These are phyloP conservation scores for Suillus fuscotomentosus DNA, from an alignment of 768 basidiomycete genomes.

Conservation along the genomic window DNA sequence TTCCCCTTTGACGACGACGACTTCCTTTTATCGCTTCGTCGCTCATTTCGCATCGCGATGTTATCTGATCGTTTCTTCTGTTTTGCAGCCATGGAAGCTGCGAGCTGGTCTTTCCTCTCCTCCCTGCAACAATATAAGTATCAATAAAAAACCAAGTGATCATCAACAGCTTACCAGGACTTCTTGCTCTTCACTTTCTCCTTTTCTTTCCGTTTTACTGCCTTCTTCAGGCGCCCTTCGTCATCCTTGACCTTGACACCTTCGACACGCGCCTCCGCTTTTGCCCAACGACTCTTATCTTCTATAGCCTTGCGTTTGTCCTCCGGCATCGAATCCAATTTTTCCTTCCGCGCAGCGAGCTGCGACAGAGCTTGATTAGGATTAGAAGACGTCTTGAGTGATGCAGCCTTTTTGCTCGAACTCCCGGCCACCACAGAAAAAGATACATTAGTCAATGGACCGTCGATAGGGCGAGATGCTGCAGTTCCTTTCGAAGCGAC, in stretches of 20 bases:
- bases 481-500: constrained; percentile 15
- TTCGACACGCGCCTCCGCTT: constrained; percentile 83
- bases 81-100: constrained; percentile 37
- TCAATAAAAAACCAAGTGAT: background rate
- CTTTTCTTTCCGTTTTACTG: constrained; percentile 90
- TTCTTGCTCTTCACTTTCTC: constrained; percentile 82
- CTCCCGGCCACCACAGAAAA: constrained; percentile 65
- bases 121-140: constrained; percentile 51
- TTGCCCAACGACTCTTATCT: constrained; percentile 77
- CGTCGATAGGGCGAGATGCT: constrained; percentile 27
- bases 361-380: constrained; percentile 63
- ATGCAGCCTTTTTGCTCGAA: constrained; percentile 45
- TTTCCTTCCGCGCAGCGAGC: constrained; percentile 73
- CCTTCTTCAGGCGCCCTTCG: constrained; percentile 84
- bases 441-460: constrained; percentile 58
- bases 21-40: constrained; percentile 60
- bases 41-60: constrained; percentile 82
- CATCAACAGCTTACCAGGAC: constrained; percentile 63
- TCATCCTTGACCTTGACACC: constrained; percentile 93
- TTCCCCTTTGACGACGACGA: constrained; percentile 44
- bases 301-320: constrained; percentile 67
- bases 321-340: constrained; percentile 72
- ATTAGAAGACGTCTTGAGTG: constrained; percentile 61
- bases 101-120: constrained; percentile 78
- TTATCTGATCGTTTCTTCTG: constrained; percentile 48